phyloP scores from a whole-genome alignment of 2,329 filamentous ascomycete species.

The Botrytis paeoniae region DNA sequence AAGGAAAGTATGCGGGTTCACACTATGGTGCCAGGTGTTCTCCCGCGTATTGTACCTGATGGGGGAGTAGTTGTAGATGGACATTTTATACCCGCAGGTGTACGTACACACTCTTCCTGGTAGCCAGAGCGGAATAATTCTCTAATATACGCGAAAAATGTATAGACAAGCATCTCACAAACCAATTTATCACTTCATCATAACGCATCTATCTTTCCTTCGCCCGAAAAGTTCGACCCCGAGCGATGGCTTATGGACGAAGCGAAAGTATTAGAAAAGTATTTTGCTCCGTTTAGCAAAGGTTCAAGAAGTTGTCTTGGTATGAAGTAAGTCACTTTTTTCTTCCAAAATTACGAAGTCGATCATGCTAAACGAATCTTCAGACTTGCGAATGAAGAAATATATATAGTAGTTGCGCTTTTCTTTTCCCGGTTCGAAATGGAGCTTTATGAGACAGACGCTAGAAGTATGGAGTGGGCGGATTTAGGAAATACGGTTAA shows the following conservation, averaged over 20 bases:
- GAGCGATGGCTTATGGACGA: not conserved
- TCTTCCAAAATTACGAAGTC: not conserved
- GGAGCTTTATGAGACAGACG: conserved; percentile 9
- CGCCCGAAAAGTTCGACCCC: not conserved
- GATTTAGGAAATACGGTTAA: not conserved
- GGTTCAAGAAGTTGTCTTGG: not conserved
- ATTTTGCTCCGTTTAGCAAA: not conserved
- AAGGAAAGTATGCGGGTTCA: not conserved
- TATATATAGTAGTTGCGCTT: not conserved
- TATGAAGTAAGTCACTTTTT: not conserved
- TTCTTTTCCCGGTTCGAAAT: not conserved
- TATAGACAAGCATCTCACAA: not conserved
- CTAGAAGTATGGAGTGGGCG: not conserved
- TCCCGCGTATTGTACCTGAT: not conserved
- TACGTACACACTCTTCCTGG: not conserved
- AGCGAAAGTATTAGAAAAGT: not conserved
- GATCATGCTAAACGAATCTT: not conserved
- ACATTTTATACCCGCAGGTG: not conserved
- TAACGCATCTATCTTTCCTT: not conserved
- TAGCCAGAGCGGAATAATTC: accelerated
- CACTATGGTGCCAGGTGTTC: not conserved
- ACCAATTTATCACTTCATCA: not conserved
- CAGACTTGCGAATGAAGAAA: not conserved
- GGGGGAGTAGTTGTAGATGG: not conserved
- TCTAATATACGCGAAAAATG: not conserved